Conservation (phyloP, 2,329 filamentous ascomycete genomes). For the Penicillium psychrosexuale region DNA sequence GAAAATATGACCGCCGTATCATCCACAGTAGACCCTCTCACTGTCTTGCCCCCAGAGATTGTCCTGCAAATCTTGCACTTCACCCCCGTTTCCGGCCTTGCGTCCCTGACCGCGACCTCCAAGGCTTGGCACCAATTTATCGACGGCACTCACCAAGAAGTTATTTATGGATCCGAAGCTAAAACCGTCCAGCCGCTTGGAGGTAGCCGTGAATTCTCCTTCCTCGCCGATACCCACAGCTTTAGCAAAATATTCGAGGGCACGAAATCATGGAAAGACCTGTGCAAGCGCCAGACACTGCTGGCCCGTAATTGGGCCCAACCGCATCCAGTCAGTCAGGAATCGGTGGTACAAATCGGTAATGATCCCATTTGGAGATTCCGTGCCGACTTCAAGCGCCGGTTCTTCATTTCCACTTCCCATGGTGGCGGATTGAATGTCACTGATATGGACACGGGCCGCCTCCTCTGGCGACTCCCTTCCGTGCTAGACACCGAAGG, state of each 20-base stretch:
- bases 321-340: slow-evolving; percentile 33
- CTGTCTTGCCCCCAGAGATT: slow-evolving; percentile 39
- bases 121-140: slow-evolving; percentile 44
- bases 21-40: slow-evolving; percentile 26
- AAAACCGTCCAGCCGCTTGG: slow-evolving; percentile 31
- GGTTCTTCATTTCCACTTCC: slow-evolving; percentile 47
- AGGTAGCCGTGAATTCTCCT: slow-evolving; percentile 31
- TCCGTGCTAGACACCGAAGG: slow-evolving; percentile 20
- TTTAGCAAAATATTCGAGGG: slow-evolving; percentile 38
- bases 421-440: slow-evolving; percentile 47
- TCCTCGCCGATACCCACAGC: slow-evolving; percentile 23
- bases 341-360: slow-evolving; percentile 43
- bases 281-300: slow-evolving; percentile 43
- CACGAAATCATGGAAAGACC: slow-evolving; percentile 43
- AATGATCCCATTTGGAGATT: slow-evolving; percentile 47
- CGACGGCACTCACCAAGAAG: slow-evolving; percentile 43
- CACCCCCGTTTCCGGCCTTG: slow-evolving; percentile 33
- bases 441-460: slow-evolving; percentile 47
- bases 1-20: slow-evolving; percentile 19
- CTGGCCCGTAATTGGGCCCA: slow-evolving; percentile 41
- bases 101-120: slow-evolving; percentile 34
- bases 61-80: slow-evolving; percentile 43
- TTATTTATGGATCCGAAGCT: slow-evolving; percentile 38
- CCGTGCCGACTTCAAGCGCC: slow-evolving; percentile 46
- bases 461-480: slow-evolving; percentile 39